Evolutionary conservation across 495 filamentous ascomycete genomes (phyloP).

Genomic region (Pseudevernia furfuracea): DNA sequence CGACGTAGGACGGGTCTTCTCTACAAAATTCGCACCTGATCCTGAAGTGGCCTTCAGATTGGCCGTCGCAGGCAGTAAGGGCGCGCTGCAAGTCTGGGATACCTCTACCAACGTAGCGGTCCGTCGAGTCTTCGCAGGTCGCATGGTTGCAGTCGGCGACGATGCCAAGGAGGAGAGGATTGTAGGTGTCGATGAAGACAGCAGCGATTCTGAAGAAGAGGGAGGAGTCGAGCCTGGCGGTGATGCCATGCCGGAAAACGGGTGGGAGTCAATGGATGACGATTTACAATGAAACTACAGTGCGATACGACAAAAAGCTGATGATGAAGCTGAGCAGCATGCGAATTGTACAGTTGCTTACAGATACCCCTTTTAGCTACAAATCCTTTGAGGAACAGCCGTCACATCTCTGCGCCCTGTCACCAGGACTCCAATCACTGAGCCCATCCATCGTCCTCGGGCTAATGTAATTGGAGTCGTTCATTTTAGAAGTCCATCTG

Average conservation of each 20-base stretch:
- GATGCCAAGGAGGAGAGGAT: conserved; percentile 64
- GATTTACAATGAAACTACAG: conserved; percentile 37
- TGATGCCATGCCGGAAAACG: conserved; percentile 33
- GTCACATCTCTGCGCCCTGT: too few relatives aligned
- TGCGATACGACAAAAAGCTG: neutral
- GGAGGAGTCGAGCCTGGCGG: conserved; percentile 51
- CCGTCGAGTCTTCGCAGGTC: conserved; percentile 73
- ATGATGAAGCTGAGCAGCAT: conserved; percentile 4
- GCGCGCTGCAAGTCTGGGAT: conserved; percentile 90
- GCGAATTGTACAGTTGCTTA: neutral
- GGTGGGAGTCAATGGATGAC: conserved; percentile 91
- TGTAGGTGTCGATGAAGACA: conserved; percentile 59
- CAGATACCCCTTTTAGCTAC: conserved; percentile 2
- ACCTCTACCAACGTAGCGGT: conserved; percentile 89
- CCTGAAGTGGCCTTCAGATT: conserved; percentile 81
- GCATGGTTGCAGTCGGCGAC: conserved; percentile 52
- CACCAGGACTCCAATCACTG: neutral
- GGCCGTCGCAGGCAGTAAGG: conserved; percentile 91
- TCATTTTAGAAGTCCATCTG: neutral
- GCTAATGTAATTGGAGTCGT: neutral
- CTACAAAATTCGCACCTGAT: conserved; percentile 82
- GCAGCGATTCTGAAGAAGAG: conserved; percentile 56
- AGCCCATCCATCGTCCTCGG: neutral
- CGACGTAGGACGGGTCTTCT: conserved; percentile 91
- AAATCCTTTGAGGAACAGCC: neutral